Conservation (phyloP, 345 rosid genomes). For the Adansonia digitata region DNA sequence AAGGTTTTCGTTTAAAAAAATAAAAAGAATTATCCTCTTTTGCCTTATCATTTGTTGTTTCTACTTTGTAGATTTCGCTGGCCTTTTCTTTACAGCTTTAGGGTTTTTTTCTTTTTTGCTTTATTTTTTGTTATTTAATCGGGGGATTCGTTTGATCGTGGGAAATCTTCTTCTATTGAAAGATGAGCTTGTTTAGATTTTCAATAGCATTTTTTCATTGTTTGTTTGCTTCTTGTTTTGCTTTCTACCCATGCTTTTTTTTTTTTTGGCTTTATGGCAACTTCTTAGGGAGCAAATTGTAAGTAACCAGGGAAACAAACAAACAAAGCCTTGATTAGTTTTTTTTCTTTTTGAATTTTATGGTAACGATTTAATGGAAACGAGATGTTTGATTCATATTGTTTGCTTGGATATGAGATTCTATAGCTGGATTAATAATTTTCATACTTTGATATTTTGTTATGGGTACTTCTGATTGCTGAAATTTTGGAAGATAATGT, state of each 20-base stretch:
- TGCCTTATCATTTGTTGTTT: neutral
- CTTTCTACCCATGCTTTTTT: no score
- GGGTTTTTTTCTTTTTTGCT: no score
- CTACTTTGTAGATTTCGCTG: neutral
- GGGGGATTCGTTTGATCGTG: neutral
- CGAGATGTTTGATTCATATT: neutral
- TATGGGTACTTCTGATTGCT: neutral
- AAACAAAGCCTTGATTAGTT: neutral
- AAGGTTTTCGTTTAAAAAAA: constrained; percentile 36
- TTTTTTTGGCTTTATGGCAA: no score
- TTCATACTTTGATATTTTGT: neutral
- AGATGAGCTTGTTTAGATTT: neutral
- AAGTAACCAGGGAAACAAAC: no score
- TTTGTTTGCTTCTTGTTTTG: no score
- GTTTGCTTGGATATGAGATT: neutral
- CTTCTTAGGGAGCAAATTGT: no score
- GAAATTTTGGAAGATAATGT: neutral
- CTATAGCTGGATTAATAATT: neutral
- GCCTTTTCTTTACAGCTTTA: neutral
- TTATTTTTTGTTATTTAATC: neutral
- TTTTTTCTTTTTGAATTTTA: no score
- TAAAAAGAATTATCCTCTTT: neutral
- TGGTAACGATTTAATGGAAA: no score
- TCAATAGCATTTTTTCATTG: no score
- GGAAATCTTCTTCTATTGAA: neutral